Evolutionary conservation across 192 early-diverging fungal species (phyloP), one percentile per base, ranked within the genome.

Genomic region (Coemansia aciculifera): DNA sequence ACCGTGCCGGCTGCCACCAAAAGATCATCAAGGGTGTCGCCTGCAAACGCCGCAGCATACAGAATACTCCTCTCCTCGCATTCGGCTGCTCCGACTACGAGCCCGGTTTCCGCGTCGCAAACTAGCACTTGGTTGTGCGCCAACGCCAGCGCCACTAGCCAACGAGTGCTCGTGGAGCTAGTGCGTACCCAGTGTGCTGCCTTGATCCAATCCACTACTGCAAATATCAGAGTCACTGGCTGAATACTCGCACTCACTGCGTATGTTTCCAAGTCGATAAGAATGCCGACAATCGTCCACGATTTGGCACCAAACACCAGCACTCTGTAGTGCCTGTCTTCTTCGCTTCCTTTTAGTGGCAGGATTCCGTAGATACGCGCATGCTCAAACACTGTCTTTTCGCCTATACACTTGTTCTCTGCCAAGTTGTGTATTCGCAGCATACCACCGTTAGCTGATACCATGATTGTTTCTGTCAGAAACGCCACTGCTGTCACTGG

Each of bases 1-100:
- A 94, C 92, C 7, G 94, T 95, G 0, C 94, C 94, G 0, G 87
- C 87, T 0, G 90, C 90, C 10, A 94, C 76, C 13, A 75, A 66
- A 5, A 93, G 51, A 0, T 68, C 72, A 11, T 75, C 79, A 9
- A 77, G 39, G 0, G 81, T 86, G 5, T 69, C 61, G n/a, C 90
- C 90, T 64, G 81, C 85, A 51, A 95, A 87, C 36, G 87, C 86
- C 0, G 92, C 92, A 1, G 90, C 85, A 74, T 94, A 93, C 44
- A 93, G 62, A 27, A 93, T 90, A 52, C 90, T 90, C 27, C 78
- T 86, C 44, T 89, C 88, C 39, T 84, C 76, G 46, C 91, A 94
- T 63, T 88, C 85, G 11, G 85, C 71, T 5, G 57, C 56, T 21
- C 83, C 74, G 1, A 87, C 54, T 2, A 69, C 46, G 15, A 9